Evolutionary conservation across 345 rosid genomes (phyloP).

Genomic region (Odontarrhena argentea): DNA sequence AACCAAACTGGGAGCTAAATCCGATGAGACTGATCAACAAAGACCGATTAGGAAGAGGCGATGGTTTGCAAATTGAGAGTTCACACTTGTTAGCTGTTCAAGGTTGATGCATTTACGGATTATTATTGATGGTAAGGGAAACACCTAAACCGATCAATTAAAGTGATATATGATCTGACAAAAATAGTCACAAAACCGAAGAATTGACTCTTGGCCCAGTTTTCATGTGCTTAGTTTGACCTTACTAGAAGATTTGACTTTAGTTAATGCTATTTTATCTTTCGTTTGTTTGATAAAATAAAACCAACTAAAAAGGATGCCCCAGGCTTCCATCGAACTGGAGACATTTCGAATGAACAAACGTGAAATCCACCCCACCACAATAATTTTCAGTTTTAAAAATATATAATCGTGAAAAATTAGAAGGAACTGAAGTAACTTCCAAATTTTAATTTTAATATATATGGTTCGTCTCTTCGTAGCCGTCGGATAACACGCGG

Average conservation of each 20-base stretch:
- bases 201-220: background rate
- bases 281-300: background rate
- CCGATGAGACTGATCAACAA: slow-evolving; percentile 39
- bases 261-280: slow-evolving; percentile 1
- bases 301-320: background rate
- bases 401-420: too few relatives aligned
- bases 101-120: background rate
- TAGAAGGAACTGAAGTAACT: too few relatives aligned
- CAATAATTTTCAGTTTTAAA: too few relatives aligned
- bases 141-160: slow-evolving; percentile 3
- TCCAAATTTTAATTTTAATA: too few relatives aligned
- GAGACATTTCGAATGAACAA: too few relatives aligned
- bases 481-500: slow-evolving; percentile 43
- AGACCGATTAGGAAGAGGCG: slow-evolving; percentile 62
- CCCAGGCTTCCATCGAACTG: background rate
- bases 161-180: slow-evolving; percentile 1
- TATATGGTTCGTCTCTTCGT: background rate
- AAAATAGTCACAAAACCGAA: slow-evolving; percentile 6
- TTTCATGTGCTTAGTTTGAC: background rate
- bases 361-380: slow-evolving; percentile 20
- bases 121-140: background rate
- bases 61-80: slow-evolving; percentile 50
- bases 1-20: slow-evolving; percentile 33
- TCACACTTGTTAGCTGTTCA: background rate
- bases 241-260: slow-evolving; percentile 8